Conservation (phyloP, 2,329 filamentous ascomycete genomes). For the Pseudopithomyces chartarum region DNA sequence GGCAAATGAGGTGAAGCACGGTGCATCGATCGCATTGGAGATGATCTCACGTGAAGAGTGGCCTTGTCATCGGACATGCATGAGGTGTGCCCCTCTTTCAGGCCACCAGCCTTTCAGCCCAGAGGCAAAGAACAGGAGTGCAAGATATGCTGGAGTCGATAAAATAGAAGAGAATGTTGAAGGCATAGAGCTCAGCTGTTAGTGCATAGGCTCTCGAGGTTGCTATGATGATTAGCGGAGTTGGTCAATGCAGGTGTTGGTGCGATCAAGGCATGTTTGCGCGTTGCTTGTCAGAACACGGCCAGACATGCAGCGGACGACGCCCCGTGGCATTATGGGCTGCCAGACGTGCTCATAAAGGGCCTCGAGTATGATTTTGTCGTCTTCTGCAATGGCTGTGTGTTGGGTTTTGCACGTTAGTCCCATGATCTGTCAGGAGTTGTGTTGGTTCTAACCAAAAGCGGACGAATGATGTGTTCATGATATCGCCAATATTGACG, state of each 20-base stretch:
- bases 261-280: too few species aligned
- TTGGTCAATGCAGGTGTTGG: not conserved
- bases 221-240: not conserved
- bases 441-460: constrained; percentile 6
- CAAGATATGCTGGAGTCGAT: not conserved
- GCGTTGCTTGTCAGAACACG: too few species aligned
- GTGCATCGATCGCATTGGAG: not conserved
- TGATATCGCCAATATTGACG: constrained; percentile 1
- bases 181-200: too few species aligned
- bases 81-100: not conserved
- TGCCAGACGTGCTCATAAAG: too few species aligned
- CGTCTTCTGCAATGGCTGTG: not conserved
- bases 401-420: not conserved
- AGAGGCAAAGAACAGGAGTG: not conserved
- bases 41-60: not conserved
- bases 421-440: not conserved
- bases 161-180: not conserved
- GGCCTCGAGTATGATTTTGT: not conserved
- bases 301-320: too few species aligned
- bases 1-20: not conserved
- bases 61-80: not conserved
- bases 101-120: constrained; percentile 1
- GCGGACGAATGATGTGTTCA: constrained; percentile 2
- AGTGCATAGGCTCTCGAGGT: not conserved
- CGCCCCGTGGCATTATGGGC: too few species aligned